These are phyloP conservation scores for Cladobotryum mycophilum DNA, from an alignment of 2,329 filamentous ascomycete species.

Conservation along the genomic window DNA sequence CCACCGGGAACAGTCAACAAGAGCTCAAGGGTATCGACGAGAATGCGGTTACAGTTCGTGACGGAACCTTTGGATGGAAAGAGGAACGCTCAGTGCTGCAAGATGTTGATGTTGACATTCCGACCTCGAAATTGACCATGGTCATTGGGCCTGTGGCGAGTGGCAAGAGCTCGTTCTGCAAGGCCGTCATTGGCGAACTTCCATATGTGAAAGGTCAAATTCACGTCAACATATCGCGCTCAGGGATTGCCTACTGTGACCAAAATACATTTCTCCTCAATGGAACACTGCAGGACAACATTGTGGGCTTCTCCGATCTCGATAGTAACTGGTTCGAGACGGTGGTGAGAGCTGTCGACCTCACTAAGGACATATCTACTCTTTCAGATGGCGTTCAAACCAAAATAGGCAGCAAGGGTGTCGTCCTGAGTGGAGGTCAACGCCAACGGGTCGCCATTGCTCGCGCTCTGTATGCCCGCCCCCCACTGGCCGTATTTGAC, in stretches of 20 bases:
- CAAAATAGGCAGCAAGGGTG: slow-evolving; percentile 28
- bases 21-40: no score
- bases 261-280: slow-evolving; percentile 27
- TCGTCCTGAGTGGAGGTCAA: slow-evolving; percentile 33
- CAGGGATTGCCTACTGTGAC: slow-evolving; percentile 25
- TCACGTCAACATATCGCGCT: slow-evolving; percentile 7
- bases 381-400: slow-evolving; percentile 28
- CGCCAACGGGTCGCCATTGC: slow-evolving; percentile 30
- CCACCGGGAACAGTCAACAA: no score
- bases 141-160: slow-evolving; percentile 32
- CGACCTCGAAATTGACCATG: slow-evolving; percentile 22
- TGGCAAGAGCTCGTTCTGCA: slow-evolving; percentile 32
- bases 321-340: slow-evolving; percentile 20
- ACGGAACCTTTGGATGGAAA: slow-evolving; percentile 8
- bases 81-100: slow-evolving; percentile 3
- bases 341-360: slow-evolving; percentile 23
- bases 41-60: slow-evolving; percentile 4
- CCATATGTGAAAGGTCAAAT: slow-evolving; percentile 10
- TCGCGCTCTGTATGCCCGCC: slow-evolving; percentile 34
- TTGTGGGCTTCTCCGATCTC: slow-evolving; percentile 23
- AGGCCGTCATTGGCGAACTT: slow-evolving; percentile 27
- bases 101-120: slow-evolving; percentile 12
- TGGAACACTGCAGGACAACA: slow-evolving; percentile 25
- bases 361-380: slow-evolving; percentile 21
- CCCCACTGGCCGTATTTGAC: slow-evolving; percentile 32